Base-by-base conservation (phyloP, 768 basidiomycete species). In the Rhizopogon sp. region DNA sequence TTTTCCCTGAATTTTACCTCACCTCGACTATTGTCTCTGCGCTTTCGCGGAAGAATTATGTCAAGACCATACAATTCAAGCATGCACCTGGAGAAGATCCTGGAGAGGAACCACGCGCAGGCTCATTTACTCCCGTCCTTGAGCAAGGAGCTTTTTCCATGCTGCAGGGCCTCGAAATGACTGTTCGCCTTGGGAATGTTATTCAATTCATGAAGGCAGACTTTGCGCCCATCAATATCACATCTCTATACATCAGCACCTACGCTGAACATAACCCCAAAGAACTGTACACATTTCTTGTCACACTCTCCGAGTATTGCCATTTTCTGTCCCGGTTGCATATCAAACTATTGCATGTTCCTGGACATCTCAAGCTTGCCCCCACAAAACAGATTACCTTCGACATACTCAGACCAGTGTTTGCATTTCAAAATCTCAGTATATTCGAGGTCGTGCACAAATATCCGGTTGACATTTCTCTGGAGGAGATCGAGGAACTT, bases 91-190 rank as follows among this genome's bases (percentile, higher is more conserved):
- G 70, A 0, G 79, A 84, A 55, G 82, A 82, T 5, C 64, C 59
- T 13, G 83, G 83, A 0, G 66, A 75, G 43, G 64, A 68, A 1
- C 54, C 50, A 1, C 83, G 85, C 56, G 72, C 80, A 1, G 54
- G 63, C 9, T 61, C 67, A 33, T 83, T 84, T 60, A 17, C 49
- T 13, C 83, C 84, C 1, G 58, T 56, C 2, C 64, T 83, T 14
- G 39, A 64, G 17, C 71, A 79, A 59, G 80, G 77, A 22, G 76
- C 79, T 0, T 85, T 85, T 62, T 80, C 80, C 0, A 68, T 72
- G 2, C 69, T 86, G 5, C 76, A 69, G 62, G 82, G 84, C 55
- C 71, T 84, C 39, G 79, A 75, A 4, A 57, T 81, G 43, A 78
- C 78, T 16, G 72, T 72, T 10, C 60, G 66, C n/a, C 71, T 83